Evolutionary conservation across 176 grass and related monocot genomes (phyloP).

Genomic region (Oryza meridionalis): DNA sequence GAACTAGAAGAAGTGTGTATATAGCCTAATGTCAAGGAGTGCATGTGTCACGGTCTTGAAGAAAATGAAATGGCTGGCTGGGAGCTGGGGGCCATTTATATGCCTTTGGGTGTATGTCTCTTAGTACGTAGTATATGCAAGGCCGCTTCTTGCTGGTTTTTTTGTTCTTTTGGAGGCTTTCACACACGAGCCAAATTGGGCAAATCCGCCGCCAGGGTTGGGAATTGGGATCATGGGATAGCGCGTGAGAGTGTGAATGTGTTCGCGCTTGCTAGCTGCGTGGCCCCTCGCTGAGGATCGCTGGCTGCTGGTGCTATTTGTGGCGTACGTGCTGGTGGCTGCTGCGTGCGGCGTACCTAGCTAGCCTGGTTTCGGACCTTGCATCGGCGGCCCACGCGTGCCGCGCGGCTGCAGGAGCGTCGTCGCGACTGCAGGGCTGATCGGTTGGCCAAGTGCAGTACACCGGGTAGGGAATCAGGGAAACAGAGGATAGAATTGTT

Average conservation of each 20-base stretch:
- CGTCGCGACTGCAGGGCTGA: too few species aligned
- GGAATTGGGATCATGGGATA: not conserved
- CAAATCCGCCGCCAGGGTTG: not conserved
- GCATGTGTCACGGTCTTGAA: conserved; percentile 35
- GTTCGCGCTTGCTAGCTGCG: not conserved
- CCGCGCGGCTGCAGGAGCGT: not conserved
- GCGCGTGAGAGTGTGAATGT: conserved; percentile 37
- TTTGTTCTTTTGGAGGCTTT: conserved; percentile 26
- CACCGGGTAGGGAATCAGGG: not conserved
- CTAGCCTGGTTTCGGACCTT: not conserved
- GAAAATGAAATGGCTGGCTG: conserved; percentile 34
- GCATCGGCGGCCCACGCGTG: not conserved
- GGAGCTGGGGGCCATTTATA: conserved; percentile 39
- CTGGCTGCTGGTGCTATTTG: not conserved
- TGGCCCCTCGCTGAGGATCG: not conserved
- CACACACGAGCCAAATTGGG: conserved; percentile 29
- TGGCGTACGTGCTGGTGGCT: not conserved
- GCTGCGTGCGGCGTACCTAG: too few species aligned
- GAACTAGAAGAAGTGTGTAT: not conserved
- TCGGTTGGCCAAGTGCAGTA: not conserved
- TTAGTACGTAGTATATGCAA: conserved; percentile 1
- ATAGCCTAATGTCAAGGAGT: conserved; percentile 52
- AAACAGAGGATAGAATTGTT: not conserved
- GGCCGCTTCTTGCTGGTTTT: not conserved
- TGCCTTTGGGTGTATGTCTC: not conserved